phyloP scores from a whole-genome alignment of 2,329 filamentous ascomycete genomes.

The Colletotrichum lini region DNA sequence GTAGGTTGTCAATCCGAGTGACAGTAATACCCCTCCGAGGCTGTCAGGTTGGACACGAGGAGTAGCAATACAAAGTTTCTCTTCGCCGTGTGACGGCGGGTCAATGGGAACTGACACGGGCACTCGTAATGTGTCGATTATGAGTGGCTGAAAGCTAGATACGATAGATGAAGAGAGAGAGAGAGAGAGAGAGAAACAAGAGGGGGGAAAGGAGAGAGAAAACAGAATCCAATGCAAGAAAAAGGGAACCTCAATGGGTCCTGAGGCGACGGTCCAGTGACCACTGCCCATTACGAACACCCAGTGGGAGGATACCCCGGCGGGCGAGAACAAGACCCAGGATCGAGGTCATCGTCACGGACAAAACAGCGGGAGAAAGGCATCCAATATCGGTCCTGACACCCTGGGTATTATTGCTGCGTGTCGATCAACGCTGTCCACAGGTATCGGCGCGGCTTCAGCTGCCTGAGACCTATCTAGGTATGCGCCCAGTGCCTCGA shows the following conservation, averaged over 20 bases:
- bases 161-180: background rate
- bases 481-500: background rate
- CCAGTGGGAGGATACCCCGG: background rate
- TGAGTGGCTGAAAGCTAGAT: conserved; percentile 29
- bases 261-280: background rate
- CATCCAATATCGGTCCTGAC: too few species aligned
- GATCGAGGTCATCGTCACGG: background rate
- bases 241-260: conserved; percentile 29
- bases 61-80: background rate
- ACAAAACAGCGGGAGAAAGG: background rate
- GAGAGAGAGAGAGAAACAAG: too few species aligned
- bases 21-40: background rate
- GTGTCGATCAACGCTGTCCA: background rate
- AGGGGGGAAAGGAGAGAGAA: background rate
- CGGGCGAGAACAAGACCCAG: background rate
- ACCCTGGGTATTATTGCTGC: background rate
- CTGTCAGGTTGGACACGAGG: background rate
- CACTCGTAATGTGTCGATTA: conserved; percentile 37
- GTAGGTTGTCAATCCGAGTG: background rate
- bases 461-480: background rate
- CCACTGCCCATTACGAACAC: background rate
- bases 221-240: background rate
- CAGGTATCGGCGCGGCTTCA: conserved; percentile 6
- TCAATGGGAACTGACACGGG: conserved; percentile 27
- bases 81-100: background rate